Percentiles rank a stretch among this genome's conserved stretches.
Conservation (phyloP, 1,139 yeast species). For the Suhomyces kunorum region DNA sequence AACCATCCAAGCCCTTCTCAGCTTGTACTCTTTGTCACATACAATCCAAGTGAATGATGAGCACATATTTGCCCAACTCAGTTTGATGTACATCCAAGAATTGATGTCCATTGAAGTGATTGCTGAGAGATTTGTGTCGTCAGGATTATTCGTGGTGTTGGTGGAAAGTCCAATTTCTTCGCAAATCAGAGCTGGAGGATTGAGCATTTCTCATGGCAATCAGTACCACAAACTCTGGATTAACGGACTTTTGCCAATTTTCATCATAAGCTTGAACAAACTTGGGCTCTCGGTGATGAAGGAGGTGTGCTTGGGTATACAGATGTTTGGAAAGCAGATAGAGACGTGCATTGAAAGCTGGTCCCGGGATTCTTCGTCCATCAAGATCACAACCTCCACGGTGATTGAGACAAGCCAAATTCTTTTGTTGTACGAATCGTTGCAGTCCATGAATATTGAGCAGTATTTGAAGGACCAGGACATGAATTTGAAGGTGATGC, state of each 20-base stretch:
- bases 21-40: conserved; percentile 70
- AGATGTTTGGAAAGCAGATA: conserved; percentile 67
- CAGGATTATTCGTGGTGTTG: conserved; percentile 69
- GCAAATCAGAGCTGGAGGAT: conserved; percentile 64
- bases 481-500: conserved; percentile 42
- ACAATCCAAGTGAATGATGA: conserved; percentile 62
- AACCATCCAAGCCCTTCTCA: conserved; percentile 61
- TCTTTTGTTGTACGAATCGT: conserved; percentile 62
- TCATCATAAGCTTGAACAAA: conserved; percentile 58
- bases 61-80: conserved; percentile 69
- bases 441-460: conserved; percentile 50
- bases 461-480: conserved; percentile 34
- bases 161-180: conserved; percentile 74
- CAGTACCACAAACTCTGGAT: conserved; percentile 77
- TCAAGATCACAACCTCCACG: conserved; percentile 62
- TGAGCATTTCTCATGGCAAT: conserved; percentile 50
- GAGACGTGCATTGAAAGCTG: conserved; percentile 65
- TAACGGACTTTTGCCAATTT: conserved; percentile 73
- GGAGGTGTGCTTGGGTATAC: conserved; percentile 64
- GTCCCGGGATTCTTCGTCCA: conserved; percentile 57
- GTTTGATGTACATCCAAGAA: conserved; percentile 70
- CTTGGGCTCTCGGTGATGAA: conserved; percentile 66
- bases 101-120: conserved; percentile 61
- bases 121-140: conserved; percentile 64
- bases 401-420: conserved; percentile 81